phyloP scores from a whole-genome alignment of 106 monocot species.

The Dendrobium catenatum region DNA sequence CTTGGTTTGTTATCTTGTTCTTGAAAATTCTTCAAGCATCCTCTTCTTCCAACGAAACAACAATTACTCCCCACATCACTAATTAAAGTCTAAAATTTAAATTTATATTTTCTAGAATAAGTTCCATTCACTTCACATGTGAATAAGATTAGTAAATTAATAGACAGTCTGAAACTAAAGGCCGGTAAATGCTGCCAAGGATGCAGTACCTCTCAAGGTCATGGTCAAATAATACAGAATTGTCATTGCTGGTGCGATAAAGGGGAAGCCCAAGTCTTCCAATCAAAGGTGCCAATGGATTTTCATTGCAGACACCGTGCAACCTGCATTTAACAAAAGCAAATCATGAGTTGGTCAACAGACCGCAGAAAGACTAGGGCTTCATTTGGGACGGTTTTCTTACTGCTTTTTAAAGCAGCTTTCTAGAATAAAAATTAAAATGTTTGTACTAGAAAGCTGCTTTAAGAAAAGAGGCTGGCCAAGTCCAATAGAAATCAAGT shows the following conservation, averaged over 20 bases:
- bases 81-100: too few relatives aligned
- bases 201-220: constrained; percentile 45
- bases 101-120: not conserved
- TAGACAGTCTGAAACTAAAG: not conserved
- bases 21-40: too few relatives aligned
- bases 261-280: constrained; percentile 47
- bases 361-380: not conserved
- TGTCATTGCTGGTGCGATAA: constrained; percentile 55
- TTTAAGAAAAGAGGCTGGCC: not conserved
- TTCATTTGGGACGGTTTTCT: too few relatives aligned
- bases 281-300: constrained; percentile 45
- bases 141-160: not conserved
- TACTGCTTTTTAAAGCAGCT: too few relatives aligned
- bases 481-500: constrained; percentile 6
- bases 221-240: constrained; percentile 59
- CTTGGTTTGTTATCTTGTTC: too few relatives aligned
- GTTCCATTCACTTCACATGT: not conserved
- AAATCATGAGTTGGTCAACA: not conserved
- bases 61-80: too few relatives aligned
- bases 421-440: too few relatives aligned
- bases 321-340: constrained; percentile 16
- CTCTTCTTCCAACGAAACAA: too few relatives aligned
- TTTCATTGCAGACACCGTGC: constrained; percentile 51
- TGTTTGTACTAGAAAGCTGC: too few relatives aligned
- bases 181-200: not conserved